These are phyloP conservation scores for Boletus tomentosulus DNA, from an alignment of 768 basidiomycete species.

Conservation along the genomic window DNA sequence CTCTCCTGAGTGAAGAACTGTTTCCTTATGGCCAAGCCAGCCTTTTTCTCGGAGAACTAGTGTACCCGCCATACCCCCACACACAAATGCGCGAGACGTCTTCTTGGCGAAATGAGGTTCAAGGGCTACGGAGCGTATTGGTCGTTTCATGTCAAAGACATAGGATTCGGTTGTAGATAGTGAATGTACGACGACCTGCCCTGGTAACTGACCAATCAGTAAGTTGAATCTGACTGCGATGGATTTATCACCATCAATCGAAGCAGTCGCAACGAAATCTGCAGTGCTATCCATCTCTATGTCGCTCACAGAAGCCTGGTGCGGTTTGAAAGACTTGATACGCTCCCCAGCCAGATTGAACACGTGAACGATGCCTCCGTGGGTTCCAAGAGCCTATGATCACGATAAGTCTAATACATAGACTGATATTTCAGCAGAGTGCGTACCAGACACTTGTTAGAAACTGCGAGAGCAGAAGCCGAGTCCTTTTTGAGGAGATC, in stretches of 20 bases:
- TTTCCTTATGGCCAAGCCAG: conserved; percentile 94
- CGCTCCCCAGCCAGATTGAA: conserved; percentile 74
- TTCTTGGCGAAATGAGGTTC: conserved; percentile 88
- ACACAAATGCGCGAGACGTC: conserved; percentile 74
- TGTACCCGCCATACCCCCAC: conserved; percentile 87
- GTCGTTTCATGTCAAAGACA: conserved; percentile 86
- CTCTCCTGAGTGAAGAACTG: conserved; percentile 74
- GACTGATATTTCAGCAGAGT: not conserved
- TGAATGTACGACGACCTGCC: conserved; percentile 87
- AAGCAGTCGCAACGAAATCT: conserved; percentile 89
- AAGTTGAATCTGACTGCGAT: conserved; percentile 47
- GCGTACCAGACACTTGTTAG: conserved; percentile 66
- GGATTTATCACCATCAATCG: conserved; percentile 74
- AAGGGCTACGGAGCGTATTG: conserved; percentile 83
- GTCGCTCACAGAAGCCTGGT: conserved; percentile 82
- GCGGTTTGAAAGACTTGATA: conserved; percentile 87
- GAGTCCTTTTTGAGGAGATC: conserved; percentile 87
- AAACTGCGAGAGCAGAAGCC: conserved; percentile 76
- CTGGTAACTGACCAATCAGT: conserved; percentile 44
- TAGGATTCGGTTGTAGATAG: conserved; percentile 76
- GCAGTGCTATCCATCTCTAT: conserved; percentile 79
- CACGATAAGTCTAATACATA: not conserved
- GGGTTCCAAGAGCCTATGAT: conserved; percentile 82
- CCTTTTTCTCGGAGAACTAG: conserved; percentile 91
- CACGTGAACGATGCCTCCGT: conserved; percentile 88